Conservation (phyloP, 495 filamentous ascomycete genomes). For the Diplogelasinospora grovesii region DNA sequence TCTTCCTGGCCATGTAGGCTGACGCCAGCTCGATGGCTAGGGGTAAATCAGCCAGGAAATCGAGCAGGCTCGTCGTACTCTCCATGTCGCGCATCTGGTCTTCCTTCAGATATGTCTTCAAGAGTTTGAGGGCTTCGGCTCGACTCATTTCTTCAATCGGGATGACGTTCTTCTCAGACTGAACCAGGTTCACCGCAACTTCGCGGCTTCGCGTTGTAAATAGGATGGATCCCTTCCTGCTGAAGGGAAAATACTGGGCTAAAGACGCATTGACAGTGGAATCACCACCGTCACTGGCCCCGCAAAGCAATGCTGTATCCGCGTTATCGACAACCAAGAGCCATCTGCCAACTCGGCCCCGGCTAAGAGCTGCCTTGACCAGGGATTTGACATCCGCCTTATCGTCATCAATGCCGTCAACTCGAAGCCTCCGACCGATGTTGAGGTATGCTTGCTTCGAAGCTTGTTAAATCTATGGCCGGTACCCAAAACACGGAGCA, state of each 20-base stretch:
- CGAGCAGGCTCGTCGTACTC: conserved; percentile 21
- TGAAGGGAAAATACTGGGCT: conserved; percentile 31
- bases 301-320: conserved; percentile 52
- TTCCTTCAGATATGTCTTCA: conserved; percentile 10
- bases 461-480: conserved; percentile 27
- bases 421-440: conserved; percentile 29
- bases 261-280: conserved; percentile 18
- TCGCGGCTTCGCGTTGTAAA: conserved; percentile 33
- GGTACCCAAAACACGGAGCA: conserved; percentile 44
- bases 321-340: conserved; percentile 49
- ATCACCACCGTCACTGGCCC: conserved; percentile 38
- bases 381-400: conserved; percentile 31
- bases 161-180: conserved; percentile 6
- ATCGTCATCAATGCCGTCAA: conserved; percentile 26
- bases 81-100: conserved; percentile 6
- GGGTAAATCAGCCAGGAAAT: conserved; percentile 34
- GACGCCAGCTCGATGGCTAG: conserved; percentile 43
- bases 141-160: conserved; percentile 25
- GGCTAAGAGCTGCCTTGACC: conserved; percentile 26
- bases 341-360: conserved; percentile 32
- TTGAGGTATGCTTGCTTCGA: conserved; percentile 38
- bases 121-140: conserved; percentile 14
- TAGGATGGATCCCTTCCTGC: conserved; percentile 29
- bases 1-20: conserved; percentile 36
- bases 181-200: conserved; percentile 13